Percentiles rank a stretch among this genome's conserved stretches.
Evolutionary conservation across 1,139 yeast genomes (phyloP).

Genomic region (Groenewaldozyma auringiensis): DNA sequence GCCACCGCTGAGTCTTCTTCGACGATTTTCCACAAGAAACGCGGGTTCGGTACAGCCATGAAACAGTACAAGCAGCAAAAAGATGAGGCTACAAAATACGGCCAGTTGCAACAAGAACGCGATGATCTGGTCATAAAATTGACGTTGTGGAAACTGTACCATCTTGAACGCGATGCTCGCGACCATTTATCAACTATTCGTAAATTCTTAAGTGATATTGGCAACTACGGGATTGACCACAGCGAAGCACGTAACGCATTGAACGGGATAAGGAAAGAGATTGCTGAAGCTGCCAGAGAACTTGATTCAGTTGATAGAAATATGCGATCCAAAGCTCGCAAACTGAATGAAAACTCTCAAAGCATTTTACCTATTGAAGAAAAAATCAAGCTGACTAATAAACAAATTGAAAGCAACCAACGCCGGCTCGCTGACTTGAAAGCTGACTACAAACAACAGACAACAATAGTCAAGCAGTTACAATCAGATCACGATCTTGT

Average conservation of each 20-base stretch:
- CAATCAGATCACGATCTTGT: slow-evolving; percentile 45
- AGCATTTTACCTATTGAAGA: slow-evolving; percentile 52
- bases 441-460: slow-evolving; percentile 49
- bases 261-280: slow-evolving; percentile 14
- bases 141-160: slow-evolving; percentile 60
- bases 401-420: slow-evolving; percentile 43
- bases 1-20: slow-evolving; percentile 59
- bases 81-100: slow-evolving; percentile 63
- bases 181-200: slow-evolving; percentile 16
- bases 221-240: slow-evolving; percentile 32
- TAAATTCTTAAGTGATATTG: slow-evolving; percentile 12
- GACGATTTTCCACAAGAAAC: slow-evolving; percentile 59
- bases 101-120: slow-evolving; percentile 42
- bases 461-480: slow-evolving; percentile 36
- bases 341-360: slow-evolving; percentile 42
- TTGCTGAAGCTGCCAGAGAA: slow-evolving; percentile 19
- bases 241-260: slow-evolving; percentile 12
- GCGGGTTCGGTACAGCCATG: slow-evolving; percentile 67
- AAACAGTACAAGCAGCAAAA: slow-evolving; percentile 75
- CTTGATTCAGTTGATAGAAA: slow-evolving; percentile 37
- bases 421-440: slow-evolving; percentile 48
- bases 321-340: slow-evolving; percentile 35
- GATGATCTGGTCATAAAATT: slow-evolving; percentile 42
- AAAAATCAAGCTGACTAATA: slow-evolving; percentile 41
- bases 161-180: slow-evolving; percentile 46